Base-by-base conservation (phyloP, 345 rosid genomes). In the Heritiera littoralis region DNA sequence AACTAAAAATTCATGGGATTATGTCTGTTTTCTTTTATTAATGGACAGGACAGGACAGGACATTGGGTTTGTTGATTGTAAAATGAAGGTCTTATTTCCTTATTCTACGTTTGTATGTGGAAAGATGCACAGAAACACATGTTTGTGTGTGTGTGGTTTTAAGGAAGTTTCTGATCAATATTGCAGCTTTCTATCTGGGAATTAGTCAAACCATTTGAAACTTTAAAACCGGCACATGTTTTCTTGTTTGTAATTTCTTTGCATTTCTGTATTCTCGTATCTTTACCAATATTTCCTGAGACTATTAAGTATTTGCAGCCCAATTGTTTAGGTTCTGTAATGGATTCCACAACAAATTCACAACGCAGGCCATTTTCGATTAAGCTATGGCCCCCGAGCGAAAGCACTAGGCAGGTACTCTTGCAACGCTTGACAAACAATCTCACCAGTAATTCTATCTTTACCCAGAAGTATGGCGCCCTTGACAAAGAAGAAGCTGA, bases 351-450 rank as follows among this genome's bases (percentile, higher is more conserved):
- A 7, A 67, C 81, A 78, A 90, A 88, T 78, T 84, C 92, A 20
- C 91, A 90, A 45, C 90, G 85, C 45, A 94, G 84, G 60, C 82
- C 93, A 7, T 91, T 91, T 72, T 91, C 93, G 35, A 87, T 93
- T 60, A 93, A 95, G 74, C 84, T 95, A 15, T 95, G 98, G 97
- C 99, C 99, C 9, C 99, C 96, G 1, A 93, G 97, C 48, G 78
- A 87, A 72, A 87, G 90, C 76, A 93, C 96, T 15, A 82, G 98
- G 70, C 82, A 85, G 77, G 87, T 88, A 87, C 98, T 93, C 72
- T 86, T 95, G 38, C 87, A 82, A 41, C 94, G 97, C 0, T 85
- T 92, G 49, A 90, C 87, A 0, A 89, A 85, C 77, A 93, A 95
- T 79, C 93, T 95, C 54, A 89, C 96, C 49, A 78, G 87, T 3